These are phyloP conservation scores for Yamadazyma triangularis DNA, from an alignment of 1,139 yeast species.

Conservation along the genomic window DNA sequence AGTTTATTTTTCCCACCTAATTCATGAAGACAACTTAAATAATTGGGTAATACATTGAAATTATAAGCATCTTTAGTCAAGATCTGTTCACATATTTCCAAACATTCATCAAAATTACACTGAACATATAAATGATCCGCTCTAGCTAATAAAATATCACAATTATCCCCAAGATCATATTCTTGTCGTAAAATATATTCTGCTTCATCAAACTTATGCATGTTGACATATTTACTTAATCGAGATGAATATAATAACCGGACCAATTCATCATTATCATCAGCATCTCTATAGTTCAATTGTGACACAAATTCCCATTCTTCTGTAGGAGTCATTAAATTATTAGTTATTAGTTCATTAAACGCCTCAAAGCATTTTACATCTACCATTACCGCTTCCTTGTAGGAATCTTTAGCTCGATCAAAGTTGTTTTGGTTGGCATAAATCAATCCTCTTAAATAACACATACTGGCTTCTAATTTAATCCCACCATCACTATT, in stretches of 20 bases:
- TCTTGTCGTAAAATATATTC: constrained; percentile 65
- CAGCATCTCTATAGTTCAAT: constrained; percentile 70
- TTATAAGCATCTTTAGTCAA: constrained; percentile 66
- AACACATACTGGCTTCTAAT: constrained; percentile 84
- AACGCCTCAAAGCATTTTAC: constrained; percentile 94
- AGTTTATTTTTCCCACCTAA: constrained; percentile 78
- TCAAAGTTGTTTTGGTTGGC: constrained; percentile 83
- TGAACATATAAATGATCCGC: constrained; percentile 75
- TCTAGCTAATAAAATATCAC: constrained; percentile 63
- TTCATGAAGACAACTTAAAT: constrained; percentile 82
- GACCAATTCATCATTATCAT: constrained; percentile 77
- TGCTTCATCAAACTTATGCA: constrained; percentile 59
- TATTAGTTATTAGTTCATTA: constrained; percentile 68
- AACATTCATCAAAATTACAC: constrained; percentile 76
- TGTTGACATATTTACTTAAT: constrained; percentile 68
- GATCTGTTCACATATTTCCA: constrained; percentile 65
- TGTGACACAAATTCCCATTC: constrained; percentile 76
- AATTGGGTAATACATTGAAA: constrained; percentile 70
- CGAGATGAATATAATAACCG: constrained; percentile 71
- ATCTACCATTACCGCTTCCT: constrained; percentile 83
- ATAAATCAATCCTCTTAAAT: constrained; percentile 77
- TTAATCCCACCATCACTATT: constrained; percentile 73
- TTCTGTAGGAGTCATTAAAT: constrained; percentile 77
- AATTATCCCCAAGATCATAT: constrained; percentile 62
- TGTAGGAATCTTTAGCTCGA: constrained; percentile 80